phyloP scores from a whole-genome alignment of 2,329 filamentous ascomycete genomes.

The Fonsecaea multimorphosa region DNA sequence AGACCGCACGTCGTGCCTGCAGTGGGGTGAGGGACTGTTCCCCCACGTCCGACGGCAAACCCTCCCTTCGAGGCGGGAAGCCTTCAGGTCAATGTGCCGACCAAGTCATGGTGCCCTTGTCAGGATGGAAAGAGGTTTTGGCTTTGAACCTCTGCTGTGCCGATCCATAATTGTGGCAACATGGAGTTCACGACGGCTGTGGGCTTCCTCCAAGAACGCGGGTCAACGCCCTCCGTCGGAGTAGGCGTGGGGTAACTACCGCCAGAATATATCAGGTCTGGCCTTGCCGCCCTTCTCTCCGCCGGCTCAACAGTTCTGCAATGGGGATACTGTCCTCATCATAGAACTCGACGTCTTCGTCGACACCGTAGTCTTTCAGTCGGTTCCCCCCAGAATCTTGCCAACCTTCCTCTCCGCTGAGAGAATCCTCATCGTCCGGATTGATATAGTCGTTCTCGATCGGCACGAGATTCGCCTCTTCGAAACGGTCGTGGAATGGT shows the following conservation, averaged over 20 bases:
- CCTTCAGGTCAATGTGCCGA: not conserved
- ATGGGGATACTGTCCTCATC: constrained; percentile 67
- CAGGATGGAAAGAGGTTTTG: not conserved
- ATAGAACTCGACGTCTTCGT: constrained; percentile 69
- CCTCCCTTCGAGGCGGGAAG: not conserved
- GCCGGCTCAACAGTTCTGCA: constrained; percentile 57
- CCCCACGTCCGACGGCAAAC: constrained; percentile 2
- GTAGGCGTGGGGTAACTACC: constrained; percentile 1
- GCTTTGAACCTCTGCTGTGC: not conserved
- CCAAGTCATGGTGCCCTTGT: not conserved
- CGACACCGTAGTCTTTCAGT: constrained; percentile 68
- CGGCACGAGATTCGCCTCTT: constrained; percentile 35
- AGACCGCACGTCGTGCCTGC: not conserved
- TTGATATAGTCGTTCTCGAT: constrained; percentile 35
- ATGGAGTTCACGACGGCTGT: not conserved
- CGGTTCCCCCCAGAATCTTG: constrained; percentile 67
- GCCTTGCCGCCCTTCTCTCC: constrained; percentile 37
- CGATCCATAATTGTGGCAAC: not conserved
- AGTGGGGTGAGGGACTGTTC: constrained; percentile 5
- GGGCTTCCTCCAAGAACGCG: not conserved
- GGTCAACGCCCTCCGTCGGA: not conserved
- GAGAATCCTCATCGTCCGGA: constrained; percentile 39
- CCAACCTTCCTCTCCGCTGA: constrained; percentile 66
- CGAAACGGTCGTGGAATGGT: constrained; percentile 50
- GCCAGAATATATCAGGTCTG: constrained; percentile 7